Conservation (phyloP, 1,284 basidiomycete species). For the Cryptococcus floricola region DNA sequence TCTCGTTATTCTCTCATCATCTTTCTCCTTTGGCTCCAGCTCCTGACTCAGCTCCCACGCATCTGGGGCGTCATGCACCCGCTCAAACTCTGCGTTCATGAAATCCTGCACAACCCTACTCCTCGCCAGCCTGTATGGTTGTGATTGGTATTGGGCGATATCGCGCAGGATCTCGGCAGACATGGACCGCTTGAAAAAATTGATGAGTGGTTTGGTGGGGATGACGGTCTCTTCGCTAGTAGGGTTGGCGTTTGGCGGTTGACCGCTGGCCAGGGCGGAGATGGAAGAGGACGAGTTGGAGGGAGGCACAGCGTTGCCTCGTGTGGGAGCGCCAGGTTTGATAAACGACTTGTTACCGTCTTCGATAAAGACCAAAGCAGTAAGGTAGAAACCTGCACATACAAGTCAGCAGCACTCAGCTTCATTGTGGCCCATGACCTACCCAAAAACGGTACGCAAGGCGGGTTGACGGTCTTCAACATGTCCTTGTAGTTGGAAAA, state of each 20-base stretch:
- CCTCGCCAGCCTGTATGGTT: slow-evolving; percentile 77
- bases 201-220: slow-evolving; percentile 60
- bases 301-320: slow-evolving; percentile 13
- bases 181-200: slow-evolving; percentile 92
- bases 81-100: slow-evolving; percentile 70
- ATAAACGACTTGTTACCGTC: slow-evolving; percentile 85
- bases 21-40: slow-evolving; percentile 86
- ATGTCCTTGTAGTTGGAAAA: slow-evolving; percentile 87
- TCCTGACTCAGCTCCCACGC: slow-evolving; percentile 82
- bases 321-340: slow-evolving; percentile 5
- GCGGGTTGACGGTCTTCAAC: slow-evolving; percentile 80
- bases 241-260: background rate
- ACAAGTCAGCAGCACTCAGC: background rate
- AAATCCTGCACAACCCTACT: slow-evolving; percentile 68
- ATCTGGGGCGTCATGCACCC: slow-evolving; percentile 60
- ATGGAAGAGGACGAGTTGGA: slow-evolving; percentile 23
- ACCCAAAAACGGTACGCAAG: slow-evolving; percentile 98
- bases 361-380: slow-evolving; percentile 93
- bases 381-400: slow-evolving; percentile 82
- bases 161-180: slow-evolving; percentile 93
- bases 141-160: slow-evolving; percentile 91
- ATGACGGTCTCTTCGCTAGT: slow-evolving; percentile 4
- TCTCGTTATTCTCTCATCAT: slow-evolving; percentile 51
- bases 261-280: slow-evolving; percentile 3
- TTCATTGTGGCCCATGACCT: background rate